Evolutionary conservation across 768 basidiomycete genomes (phyloP).

Genomic region (Termitomyces sp.): DNA sequence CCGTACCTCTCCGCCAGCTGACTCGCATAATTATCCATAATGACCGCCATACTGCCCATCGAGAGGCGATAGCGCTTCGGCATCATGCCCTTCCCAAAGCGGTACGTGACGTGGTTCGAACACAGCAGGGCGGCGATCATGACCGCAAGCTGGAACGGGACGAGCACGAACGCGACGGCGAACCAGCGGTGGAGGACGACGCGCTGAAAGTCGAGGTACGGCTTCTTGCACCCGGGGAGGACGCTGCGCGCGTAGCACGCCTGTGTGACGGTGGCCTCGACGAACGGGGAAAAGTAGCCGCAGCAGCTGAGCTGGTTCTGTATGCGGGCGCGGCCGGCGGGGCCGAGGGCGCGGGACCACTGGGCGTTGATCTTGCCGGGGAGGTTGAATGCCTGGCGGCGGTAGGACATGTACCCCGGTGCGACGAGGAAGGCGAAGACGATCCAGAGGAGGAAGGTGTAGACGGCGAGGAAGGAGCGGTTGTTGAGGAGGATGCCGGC

Average conservation of each 20-base stretch:
- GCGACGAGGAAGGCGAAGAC: slow-evolving; percentile 66
- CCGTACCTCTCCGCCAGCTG: slow-evolving; percentile 70
- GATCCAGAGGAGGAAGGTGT: slow-evolving; percentile 74
- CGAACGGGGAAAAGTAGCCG: slow-evolving; percentile 75
- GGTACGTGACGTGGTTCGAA: slow-evolving; percentile 78
- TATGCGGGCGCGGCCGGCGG: slow-evolving; percentile 53
- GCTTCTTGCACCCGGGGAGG: slow-evolving; percentile 70
- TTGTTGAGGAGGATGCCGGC: slow-evolving; percentile 84
- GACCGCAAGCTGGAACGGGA: slow-evolving; percentile 58
- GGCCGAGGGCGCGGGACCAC: slow-evolving; percentile 61
- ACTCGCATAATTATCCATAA: slow-evolving; percentile 80
- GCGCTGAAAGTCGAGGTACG: slow-evolving; percentile 54
- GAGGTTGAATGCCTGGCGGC: slow-evolving; percentile 48
- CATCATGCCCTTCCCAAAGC: slow-evolving; percentile 88
- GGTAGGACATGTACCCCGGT: slow-evolving; percentile 80
- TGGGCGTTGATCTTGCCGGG: slow-evolving; percentile 76
- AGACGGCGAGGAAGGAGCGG: slow-evolving; percentile 74
- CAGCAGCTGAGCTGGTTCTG: slow-evolving; percentile 76
- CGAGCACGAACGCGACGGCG: slow-evolving; percentile 54
- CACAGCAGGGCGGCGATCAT: slow-evolving; percentile 66
- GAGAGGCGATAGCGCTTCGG: slow-evolving; percentile 77
- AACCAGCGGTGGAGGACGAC: slow-evolving; percentile 58
- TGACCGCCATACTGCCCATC: slow-evolving; percentile 65
- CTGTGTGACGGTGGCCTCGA: slow-evolving; percentile 70
- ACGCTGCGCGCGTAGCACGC: slow-evolving; percentile 68